Evolutionary conservation across 176 grass and related monocot species (phyloP), one percentile per base, ranked within the genome.

Genomic region (Musa schizocarpa): DNA sequence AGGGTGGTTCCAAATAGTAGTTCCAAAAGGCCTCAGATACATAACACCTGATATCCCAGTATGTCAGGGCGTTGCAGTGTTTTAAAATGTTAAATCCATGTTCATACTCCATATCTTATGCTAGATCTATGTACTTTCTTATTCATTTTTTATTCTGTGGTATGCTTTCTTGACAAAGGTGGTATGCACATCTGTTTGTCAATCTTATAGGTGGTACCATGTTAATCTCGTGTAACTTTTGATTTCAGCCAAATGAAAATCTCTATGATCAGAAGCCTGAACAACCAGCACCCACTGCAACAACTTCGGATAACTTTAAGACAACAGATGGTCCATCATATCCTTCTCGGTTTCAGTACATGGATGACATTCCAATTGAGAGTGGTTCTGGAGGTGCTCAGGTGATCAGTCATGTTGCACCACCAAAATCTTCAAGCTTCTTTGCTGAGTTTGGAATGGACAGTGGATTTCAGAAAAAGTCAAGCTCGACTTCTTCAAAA

Each of bases 381-480:
- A 83, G 54, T 61, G 71, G 29, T 61, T 83, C 80, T 16, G 86
- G 76, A 76, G 88, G 86, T 65, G 79, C 54, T 63, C 80, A 86
- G 64, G 56, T 85, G 54, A 81, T 89, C 19, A 85, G 85, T 72
- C 93, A 96, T 78, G 89, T 96, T 81, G 83, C 87, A n/a, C 83
- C 93, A 13, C 93, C 93, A 74, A 96, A 90, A 69, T 92, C 87
- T 21, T 88, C 87, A 13, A 90, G 90, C 86, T 92, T 96, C 81
- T 96, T 96, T 80, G 89, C 89, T 19, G 89, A 96, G 73, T 96
- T 88, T 85, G 93, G 87, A 66, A 96, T 90, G 89, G 89, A 96
- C 29, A 86, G 70, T 78, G 79, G 78, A 77, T 82, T 87, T 83
- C 76, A 86, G 25, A 96, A 96, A 80, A 92, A 92, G 53, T 63